Base-by-base conservation (phyloP, 2,329 filamentous ascomycete genomes). In the Lasiodiplodia theobromae region DNA sequence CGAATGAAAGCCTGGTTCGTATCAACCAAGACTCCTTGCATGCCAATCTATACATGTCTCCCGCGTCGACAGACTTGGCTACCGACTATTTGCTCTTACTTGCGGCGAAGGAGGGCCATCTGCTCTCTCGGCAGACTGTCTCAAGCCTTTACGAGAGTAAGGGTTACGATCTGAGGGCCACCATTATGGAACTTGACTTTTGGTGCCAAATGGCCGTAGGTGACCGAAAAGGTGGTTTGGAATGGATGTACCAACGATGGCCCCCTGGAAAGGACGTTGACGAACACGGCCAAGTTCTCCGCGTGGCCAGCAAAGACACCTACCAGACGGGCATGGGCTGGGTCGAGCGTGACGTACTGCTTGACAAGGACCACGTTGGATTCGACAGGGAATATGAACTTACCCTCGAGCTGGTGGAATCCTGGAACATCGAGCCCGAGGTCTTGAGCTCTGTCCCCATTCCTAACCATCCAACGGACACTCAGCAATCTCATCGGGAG, bases 121-220 rank as follows among this genome's bases (percentile, higher is more conserved):
- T 92, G 1, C 82, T 99, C 14, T 81, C 85, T 49, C 87, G 93
- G 51, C 78, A 87, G 31, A 88, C 92, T 0, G 86, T 97, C 0
- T 84, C 86, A 64, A 82, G 87, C 7, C 85, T 99, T 2, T 97
- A 94, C 74, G 83, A 86, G 66, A 88, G 88, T 16, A 91, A 92
- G 66, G 78, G 85, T 2, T 81, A 86, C 34, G 96, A 99, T 77
- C 82, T 99, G 14, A 89, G 96, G 67, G 93, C 91, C 25, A 90
- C 91, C 2, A 88, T 99, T 60, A 89, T 87, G 68, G 94, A 98
- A 70, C 86, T 99, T 34, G 91, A 97, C 77, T 96, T 96, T 77
- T 99, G 95, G 95, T 99, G 96, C 77, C 96, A 99, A 77, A 94
- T 98, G 80, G 93, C 91, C 0, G 89, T 99, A 11, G 96, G 96